These are phyloP conservation scores for Penicillium flavigenum DNA, from an alignment of 495 filamentous ascomycete species.

Conservation along the genomic window DNA sequence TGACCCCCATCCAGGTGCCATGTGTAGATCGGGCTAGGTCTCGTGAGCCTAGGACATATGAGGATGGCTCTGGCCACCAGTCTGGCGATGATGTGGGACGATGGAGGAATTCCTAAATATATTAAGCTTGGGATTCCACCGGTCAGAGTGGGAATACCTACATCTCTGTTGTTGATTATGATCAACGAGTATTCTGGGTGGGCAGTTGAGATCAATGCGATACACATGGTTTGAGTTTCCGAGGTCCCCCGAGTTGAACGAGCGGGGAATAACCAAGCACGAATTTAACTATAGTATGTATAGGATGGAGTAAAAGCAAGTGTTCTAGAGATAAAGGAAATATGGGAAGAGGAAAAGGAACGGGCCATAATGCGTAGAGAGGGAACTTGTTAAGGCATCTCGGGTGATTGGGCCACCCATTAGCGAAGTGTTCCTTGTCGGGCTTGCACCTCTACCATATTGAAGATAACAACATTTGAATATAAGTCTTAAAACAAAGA, in stretches of 20 bases:
- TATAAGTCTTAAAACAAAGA: not conserved
- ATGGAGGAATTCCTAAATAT: conserved; percentile 71
- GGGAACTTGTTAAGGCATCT: not conserved
- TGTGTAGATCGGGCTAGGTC: conserved; percentile 64
- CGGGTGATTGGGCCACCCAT: conserved; percentile 10
- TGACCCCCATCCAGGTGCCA: conserved; percentile 95
- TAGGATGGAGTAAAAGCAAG: not conserved
- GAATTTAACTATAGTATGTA: not conserved
- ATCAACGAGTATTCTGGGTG: conserved; percentile 91
- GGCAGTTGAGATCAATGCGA: conserved; percentile 82
- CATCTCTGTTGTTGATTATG: conserved; percentile 90
- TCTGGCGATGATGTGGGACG: conserved; percentile 80
- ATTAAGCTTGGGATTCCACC: conserved; percentile 19
- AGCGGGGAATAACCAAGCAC: not conserved
- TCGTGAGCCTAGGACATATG: conserved; percentile 63
- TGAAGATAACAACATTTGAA: not conserved
- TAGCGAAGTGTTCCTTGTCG: not conserved
- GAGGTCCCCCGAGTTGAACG: conserved; percentile 7
- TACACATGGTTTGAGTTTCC: conserved; percentile 67
- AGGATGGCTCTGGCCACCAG: conserved; percentile 72
- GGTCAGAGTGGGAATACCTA: conserved; percentile 29
- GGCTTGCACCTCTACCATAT: not conserved
- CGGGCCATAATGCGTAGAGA: not conserved
- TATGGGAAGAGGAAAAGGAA: not conserved
- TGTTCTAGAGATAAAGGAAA: not conserved